Base-by-base conservation (phyloP, 345 rosid species). In the Lenwebbia sp. region DNA sequence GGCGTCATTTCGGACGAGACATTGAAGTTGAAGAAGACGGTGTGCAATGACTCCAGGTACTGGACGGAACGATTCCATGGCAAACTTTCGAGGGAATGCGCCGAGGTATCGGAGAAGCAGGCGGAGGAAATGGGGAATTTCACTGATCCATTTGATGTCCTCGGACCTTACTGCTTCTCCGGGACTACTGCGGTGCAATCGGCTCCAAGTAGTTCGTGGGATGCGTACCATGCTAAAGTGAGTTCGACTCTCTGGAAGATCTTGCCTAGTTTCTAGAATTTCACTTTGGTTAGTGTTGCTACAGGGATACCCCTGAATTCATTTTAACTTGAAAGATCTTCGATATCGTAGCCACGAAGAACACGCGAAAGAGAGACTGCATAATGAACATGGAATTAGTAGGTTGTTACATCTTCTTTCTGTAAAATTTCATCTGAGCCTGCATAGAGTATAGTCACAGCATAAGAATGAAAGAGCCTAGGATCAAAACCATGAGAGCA, bases 21-120 rank as follows among this genome's bases (percentile, higher is more conserved):
- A 54, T n/a, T 89, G 7, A 51, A 75, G 86, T 54, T 88, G 88
- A 85, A 89, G 86, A 86, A 85, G 28, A 90, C 86, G 0, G 88
- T 89, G 22, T 90, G 93, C 89, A 89, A 91, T 30, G 84, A 86
- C 28, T 90, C 92, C 1, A 88, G 74, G 87, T 41, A 85, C 33
- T 2, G 51, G 23, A 82, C 58, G 22, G 88, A 86, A 84, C n/a
- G 5, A 14, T 9, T 50, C 55, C 91, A 88, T 14, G 5, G 17
- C 76, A 30, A 65, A 14, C 9, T 65, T 30, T 65, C 76, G 17
- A 1, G 1, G 76, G 76, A 30, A 65, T 65, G 76, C 2, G 23
- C 76, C 0, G 23, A 4, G 1, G 76, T 65, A 22, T 30, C 8
- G 0, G 23, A 3, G 11, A 65, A 3, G 76, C 41, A 65, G 76